Base-by-base conservation (phyloP, 257 asterid genomes). In the Anisodus acutangulus region DNA sequence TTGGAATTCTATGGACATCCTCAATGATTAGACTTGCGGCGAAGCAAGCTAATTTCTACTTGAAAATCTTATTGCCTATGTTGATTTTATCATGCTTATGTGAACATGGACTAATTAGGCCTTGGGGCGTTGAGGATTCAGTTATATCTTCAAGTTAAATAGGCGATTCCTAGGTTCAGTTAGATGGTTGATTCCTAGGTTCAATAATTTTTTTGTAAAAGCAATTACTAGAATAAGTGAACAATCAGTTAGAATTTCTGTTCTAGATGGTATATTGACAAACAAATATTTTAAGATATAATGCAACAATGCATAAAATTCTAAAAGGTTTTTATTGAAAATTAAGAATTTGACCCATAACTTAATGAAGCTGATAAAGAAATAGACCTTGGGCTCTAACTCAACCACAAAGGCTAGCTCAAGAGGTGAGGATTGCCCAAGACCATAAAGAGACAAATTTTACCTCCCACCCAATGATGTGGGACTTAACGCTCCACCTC, bases 61-160 rank as follows among this genome's bases (percentile, higher is more conserved):
- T 43, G 35, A 70, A 35, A 70, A 70, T 70, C 79, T 43, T 70
- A 0, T 70, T 47, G 54, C 54, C 16, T 8, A 2, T 70, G 79
- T 43, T 17, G 57, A 43, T 43, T 37, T 17, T 16, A 70, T 70
- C 37, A 10, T 47, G 57, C 79, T 43, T 70, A 17, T 43, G 35
- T 31, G 79, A 70, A 70, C 37, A 4, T 43, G 26, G 79, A 70
- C 37, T 43, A 43, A 70, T 43, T 17, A 43, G 37, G 54, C 4
- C 35, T 70, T 43, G 19, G 79, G 55, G 79, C 17, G 15, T 17
- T 70, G 49, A 70, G 0, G 49, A 9, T 70, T 70, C 4, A 0
- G 79, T 70, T 43, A n/a, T 70, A 17, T 70, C 57, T 70, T 43
- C 57, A 17, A 43, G 79, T 70, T 43, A 70, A 43, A 70, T 43